phyloP scores from a whole-genome alignment of 2,329 filamentous ascomycete species.

The Arachnopeziza araneosa region DNA sequence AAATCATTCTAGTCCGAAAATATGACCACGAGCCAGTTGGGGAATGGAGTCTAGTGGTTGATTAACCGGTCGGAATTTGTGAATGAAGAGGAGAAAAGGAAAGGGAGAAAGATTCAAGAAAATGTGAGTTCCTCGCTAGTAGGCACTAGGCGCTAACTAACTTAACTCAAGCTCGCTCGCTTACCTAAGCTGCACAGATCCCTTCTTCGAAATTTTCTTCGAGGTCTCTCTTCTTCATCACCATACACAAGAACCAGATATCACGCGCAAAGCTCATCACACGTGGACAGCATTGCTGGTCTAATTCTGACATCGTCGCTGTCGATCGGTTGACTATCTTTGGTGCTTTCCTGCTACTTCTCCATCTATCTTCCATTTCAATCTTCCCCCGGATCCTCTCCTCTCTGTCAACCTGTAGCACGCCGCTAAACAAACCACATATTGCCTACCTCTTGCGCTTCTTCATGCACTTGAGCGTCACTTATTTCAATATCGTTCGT shows the following conservation, averaged over 20 bases:
- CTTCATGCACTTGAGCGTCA: conserved; percentile 33
- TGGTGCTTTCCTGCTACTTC: neutral
- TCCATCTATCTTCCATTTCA: neutral
- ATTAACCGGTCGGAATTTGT: conserved; percentile 22
- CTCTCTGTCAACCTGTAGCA: neutral
- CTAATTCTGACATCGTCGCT: neutral
- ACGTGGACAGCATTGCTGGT: neutral
- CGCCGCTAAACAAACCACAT: conserved; percentile 27
- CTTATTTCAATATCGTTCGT: conserved; percentile 35
- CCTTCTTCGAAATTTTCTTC: neutral
- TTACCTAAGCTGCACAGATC: neutral
- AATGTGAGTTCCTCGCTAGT: neutral
- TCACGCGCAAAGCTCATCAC: too few species aligned
- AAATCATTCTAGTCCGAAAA: conserved; percentile 24
- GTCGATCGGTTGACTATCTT: neutral
- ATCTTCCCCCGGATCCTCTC: neutral
- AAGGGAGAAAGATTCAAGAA: neutral
- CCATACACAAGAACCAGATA: neutral
- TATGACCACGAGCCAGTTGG: conserved; percentile 28
- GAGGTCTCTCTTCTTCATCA: neutral
- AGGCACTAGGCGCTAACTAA: neutral
- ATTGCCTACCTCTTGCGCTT: conserved; percentile 34
- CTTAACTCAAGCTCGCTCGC: too few species aligned
- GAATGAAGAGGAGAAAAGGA: conserved; percentile 16
- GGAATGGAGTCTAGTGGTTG: conserved; percentile 24